Conservation (phyloP, 2,329 filamentous ascomycete species). For the Botrytis fragariae region DNA sequence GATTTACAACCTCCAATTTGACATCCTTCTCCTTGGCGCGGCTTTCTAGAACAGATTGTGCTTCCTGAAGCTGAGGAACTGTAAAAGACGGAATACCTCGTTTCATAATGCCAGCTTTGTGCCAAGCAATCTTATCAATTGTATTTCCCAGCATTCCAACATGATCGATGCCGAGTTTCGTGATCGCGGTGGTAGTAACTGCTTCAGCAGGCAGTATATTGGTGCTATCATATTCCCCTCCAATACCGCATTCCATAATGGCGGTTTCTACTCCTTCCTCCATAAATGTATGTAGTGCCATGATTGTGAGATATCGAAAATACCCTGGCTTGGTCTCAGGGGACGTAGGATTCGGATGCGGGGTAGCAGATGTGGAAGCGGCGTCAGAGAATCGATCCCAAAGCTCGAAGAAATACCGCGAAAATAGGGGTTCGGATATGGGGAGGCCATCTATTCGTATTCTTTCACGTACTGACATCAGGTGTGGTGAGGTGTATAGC, state of each 20-base stretch:
- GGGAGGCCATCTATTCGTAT: conserved; percentile 61
- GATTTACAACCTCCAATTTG: conserved; percentile 28
- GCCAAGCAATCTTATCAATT: conserved; percentile 82
- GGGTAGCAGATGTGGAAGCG: conserved; percentile 32
- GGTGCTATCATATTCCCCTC: conserved; percentile 89
- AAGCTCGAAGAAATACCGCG: conserved; percentile 65
- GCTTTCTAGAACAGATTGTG: conserved; percentile 57
- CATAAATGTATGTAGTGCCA: conserved; percentile 83
- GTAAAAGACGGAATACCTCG: conserved; percentile 60
- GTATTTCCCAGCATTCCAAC: conserved; percentile 75
- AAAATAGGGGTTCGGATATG: conserved; percentile 58
- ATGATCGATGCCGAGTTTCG: conserved; percentile 84
- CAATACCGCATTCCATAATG: conserved; percentile 90
- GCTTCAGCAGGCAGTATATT: conserved; percentile 66
- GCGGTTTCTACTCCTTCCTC: conserved; percentile 72
- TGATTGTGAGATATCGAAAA: conserved; percentile 85
- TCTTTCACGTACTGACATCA: conserved; percentile 65
- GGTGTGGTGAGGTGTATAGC: conserved; percentile 67
- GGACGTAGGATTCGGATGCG: conserved; percentile 22
- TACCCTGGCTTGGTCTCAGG: conserved; percentile 70
- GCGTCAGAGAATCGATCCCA: conserved; percentile 53
- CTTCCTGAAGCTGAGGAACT: conserved; percentile 53
- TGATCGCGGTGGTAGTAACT: conserved; percentile 66
- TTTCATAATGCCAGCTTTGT: conserved; percentile 89
- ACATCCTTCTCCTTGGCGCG: conserved; percentile 48